Evolutionary conservation across 768 basidiomycete genomes (phyloP).

Genomic region (Boletus bicolor): DNA sequence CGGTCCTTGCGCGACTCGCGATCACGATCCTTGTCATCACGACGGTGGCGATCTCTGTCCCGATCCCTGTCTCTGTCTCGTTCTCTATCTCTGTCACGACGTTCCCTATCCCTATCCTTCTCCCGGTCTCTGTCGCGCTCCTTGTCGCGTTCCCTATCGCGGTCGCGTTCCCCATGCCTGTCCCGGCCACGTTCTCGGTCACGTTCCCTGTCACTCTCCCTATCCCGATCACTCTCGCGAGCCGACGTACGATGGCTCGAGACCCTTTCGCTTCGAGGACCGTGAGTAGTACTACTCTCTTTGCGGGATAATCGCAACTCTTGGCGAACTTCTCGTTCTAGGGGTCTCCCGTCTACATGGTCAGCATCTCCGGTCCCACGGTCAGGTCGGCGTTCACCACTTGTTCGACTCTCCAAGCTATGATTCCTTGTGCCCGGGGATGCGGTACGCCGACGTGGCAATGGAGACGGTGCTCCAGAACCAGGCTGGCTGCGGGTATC

Average conservation of each 20-base stretch:
- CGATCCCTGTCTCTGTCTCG: conserved; percentile 46
- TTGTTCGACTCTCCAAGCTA: conserved; percentile 70
- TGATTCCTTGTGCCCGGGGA: conserved; percentile 68
- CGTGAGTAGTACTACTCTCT: conserved; percentile 50
- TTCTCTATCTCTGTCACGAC: conserved; percentile 43
- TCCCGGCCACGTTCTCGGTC: conserved; percentile 48
- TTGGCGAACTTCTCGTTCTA: conserved; percentile 48
- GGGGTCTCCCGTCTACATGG: conserved; percentile 48
- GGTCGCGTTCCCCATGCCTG: conserved; percentile 44
- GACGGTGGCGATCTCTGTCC: conserved; percentile 47
- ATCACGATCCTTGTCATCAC: conserved; percentile 64
- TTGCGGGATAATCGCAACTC: conserved; percentile 43
- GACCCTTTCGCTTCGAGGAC: conserved; percentile 48
- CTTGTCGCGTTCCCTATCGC: conserved; percentile 45
- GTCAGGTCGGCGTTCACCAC: conserved; percentile 62
- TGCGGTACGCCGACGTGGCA: conserved; percentile 55
- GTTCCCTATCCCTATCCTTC: conserved; percentile 39
- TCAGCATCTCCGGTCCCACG: conserved; percentile 45
- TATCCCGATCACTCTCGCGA: conserved; percentile 36
- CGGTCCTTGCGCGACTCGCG: conserved; percentile 61
- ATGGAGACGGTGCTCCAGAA: conserved; percentile 52
- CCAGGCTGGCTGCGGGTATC: conserved; percentile 47
- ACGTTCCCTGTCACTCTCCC: conserved; percentile 46
- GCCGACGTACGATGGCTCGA: conserved; percentile 38
- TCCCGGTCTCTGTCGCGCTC: conserved; percentile 38